Base-by-base conservation (phyloP, 257 asterid species). In the Solanum medicagineum region DNA sequence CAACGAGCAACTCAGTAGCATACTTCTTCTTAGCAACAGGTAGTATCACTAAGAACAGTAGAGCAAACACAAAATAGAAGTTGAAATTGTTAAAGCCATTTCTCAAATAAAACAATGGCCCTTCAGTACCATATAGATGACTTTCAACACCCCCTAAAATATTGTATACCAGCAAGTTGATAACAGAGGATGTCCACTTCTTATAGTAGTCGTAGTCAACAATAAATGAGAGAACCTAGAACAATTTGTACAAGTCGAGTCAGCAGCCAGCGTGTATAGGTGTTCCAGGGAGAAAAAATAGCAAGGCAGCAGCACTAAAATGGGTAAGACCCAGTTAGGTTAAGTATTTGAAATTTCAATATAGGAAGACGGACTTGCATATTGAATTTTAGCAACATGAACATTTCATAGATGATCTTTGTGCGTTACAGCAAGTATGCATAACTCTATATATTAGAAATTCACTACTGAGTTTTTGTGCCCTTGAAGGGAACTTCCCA, bases 111-210 rank as follows among this genome's bases (percentile, higher is more conserved):
- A 89, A 95, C 55, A 91, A 81, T 66, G 98, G 91, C 81, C 98
- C 98, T 85, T 97, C 99, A 68, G 93, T 93, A 71, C 99, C 99
- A 81, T 95, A 97, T 87, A 97, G 89, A 88, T 97, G 98, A 87
- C 99, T 97, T 92, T 97, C 98, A 63, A 98, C 99, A 84, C 99
- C 99, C 47, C 99, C 98, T 79, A 93, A 80, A 87, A 94, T 98
- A 85, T 97, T 97, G 88, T 97, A 97, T 63, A 91, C 79, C 92
- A 94, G 86, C 86, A 97, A 91, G 91, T 97, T 97, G 93, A 97
- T 86, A 89, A 95, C 90, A 32, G 99, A 95, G 63, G 99, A 97
- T 56, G 98, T 93, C 98, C 99, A 93, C 93, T 87, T 95, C 68
- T 91, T 90, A 19, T 97, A 97, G 93, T 92, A 95, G 89, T 84